Base-by-base conservation (phyloP, 192 early-diverging fungal genomes). In the Spizellomyces sp. region DNA sequence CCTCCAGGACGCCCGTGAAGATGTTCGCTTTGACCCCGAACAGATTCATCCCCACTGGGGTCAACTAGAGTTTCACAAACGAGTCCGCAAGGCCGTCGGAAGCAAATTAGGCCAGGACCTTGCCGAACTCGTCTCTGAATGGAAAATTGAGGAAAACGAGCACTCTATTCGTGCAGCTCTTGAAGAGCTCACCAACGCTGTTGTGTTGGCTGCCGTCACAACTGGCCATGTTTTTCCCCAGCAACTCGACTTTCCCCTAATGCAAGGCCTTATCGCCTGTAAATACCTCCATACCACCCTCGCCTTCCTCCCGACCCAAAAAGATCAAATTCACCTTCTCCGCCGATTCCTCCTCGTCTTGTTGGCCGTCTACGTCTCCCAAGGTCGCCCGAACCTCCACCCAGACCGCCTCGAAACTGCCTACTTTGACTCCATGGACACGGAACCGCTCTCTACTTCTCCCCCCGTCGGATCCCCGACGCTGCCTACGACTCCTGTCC, bases 1-100 rank as follows among this genome's bases (percentile, higher is more conserved):
- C 50, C 36, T 69, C 55, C 67, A 69, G 58, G 67, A 69, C 44
- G 67, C 45, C 9, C 67, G 67, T 50, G 67, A 69, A 42, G 67
- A 69, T 44, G 52, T 44, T 42, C 50, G 54, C 17, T 69, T 69
- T 36, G 27, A 36, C 27, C 27, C 27, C 27, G 67, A 69, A 9
- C 36, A 21, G 22, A 44, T 69, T 8, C 27, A 55, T 27, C 36
- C 52, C 15, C 17, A 69, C 14, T 36, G 27, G 27, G 56, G 50
- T 44, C 44, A 21, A 42, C 55, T 57, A 8, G 67, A 69, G 8
- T 69, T 58, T 45, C 67, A 69, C 54, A 69, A 58, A 21, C 67
- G 67, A 41, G 56, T 69, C 8, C 50, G 56, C 54, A 69, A 58
- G 45, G 22, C 22, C 54, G n/a, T 19, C 54, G 22, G 22, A 4